Evolutionary conservation across 2,329 filamentous ascomycete species (phyloP).

Genomic region (Monosporascus cannonballus): DNA sequence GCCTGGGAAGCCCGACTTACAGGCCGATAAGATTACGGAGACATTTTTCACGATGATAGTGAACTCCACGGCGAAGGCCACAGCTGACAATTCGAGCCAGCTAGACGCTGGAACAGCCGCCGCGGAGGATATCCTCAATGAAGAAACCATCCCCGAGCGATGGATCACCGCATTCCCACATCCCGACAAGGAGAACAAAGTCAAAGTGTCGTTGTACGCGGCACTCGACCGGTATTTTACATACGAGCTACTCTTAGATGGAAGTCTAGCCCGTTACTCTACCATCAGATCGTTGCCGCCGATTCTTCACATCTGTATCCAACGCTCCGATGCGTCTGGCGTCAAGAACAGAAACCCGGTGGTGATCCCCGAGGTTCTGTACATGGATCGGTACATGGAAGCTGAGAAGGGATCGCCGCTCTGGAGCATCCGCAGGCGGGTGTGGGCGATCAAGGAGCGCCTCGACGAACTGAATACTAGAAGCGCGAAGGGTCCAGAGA

Average conservation of each 20-base stretch:
- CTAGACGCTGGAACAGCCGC: constrained; percentile 17
- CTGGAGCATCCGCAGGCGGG: constrained; percentile 58
- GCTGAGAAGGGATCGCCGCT: constrained; percentile 53
- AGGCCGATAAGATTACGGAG: constrained; percentile 73
- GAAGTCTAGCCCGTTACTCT: constrained; percentile 56
- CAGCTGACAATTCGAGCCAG: constrained; percentile 13
- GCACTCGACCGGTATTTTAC: constrained; percentile 85
- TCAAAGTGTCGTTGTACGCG: constrained; percentile 63
- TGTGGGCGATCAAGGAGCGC: constrained; percentile 68
- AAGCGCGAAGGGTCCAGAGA: neutral
- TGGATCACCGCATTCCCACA: constrained; percentile 52
- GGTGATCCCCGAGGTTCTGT: constrained; percentile 72
- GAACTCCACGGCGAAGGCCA: constrained; percentile 51
- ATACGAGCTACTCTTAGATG: constrained; percentile 64
- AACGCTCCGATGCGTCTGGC: constrained; percentile 69
- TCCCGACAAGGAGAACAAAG: constrained; percentile 38
- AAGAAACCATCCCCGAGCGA: constrained; percentile 56
- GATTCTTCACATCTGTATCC: constrained; percentile 82
- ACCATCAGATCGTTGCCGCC: constrained; percentile 74
- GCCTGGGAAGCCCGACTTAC: constrained; percentile 58
- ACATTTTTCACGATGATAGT: constrained; percentile 58
- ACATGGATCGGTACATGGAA: constrained; percentile 83
- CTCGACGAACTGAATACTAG: constrained; percentile 36
- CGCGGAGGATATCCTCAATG: constrained; percentile 38
- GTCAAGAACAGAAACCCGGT: constrained; percentile 75